These are phyloP conservation scores for Phaeosphaeria sp. DNA, from an alignment of 2,329 filamentous ascomycete genomes.

Conservation along the genomic window DNA sequence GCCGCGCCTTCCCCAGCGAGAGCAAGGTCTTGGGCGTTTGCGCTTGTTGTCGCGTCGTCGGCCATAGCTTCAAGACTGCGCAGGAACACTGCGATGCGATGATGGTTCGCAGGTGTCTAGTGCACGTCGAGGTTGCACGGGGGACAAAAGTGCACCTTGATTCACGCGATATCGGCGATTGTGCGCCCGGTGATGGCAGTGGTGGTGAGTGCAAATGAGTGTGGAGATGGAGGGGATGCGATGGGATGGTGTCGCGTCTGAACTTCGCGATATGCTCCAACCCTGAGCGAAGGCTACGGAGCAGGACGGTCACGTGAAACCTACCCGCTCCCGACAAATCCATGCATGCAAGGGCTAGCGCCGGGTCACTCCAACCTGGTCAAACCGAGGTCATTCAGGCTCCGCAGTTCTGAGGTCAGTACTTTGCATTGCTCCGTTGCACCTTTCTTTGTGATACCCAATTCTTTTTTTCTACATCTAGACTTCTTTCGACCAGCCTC, in stretches of 20 bases:
- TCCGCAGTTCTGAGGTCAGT: slow-evolving; percentile 8
- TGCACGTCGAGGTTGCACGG: slow-evolving; percentile 17
- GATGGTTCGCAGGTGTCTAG: slow-evolving; percentile 24
- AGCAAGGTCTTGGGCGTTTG: slow-evolving; percentile 34
- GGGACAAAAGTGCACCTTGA: slow-evolving; percentile 10
- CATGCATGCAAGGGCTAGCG: slow-evolving; percentile 14
- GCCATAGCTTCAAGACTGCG: slow-evolving; percentile 36
- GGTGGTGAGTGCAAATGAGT: slow-evolving; percentile 23
- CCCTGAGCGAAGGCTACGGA: slow-evolving; percentile 24
- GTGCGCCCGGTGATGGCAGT: slow-evolving; percentile 11
- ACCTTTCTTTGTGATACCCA: neutral
- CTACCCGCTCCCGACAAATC: neutral
- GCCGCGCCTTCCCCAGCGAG: slow-evolving; percentile 31
- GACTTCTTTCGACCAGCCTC: slow-evolving; percentile 4
- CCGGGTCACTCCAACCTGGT: slow-evolving; percentile 20
- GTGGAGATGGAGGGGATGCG: slow-evolving; percentile 38
- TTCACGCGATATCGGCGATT: slow-evolving; percentile 13
- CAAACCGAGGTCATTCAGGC: slow-evolving; percentile 39
- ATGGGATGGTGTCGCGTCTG: slow-evolving; percentile 38
- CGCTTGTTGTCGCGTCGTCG: slow-evolving; percentile 40
- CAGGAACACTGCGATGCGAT: slow-evolving; percentile 26
- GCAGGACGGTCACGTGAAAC: slow-evolving; percentile 22
- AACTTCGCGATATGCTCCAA: slow-evolving; percentile 38
- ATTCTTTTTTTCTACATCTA: neutral
- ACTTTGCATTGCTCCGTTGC: neutral